Evolutionary conservation across 2,329 filamentous ascomycete genomes (phyloP).

Genomic region (Cordyceps cicadae): DNA sequence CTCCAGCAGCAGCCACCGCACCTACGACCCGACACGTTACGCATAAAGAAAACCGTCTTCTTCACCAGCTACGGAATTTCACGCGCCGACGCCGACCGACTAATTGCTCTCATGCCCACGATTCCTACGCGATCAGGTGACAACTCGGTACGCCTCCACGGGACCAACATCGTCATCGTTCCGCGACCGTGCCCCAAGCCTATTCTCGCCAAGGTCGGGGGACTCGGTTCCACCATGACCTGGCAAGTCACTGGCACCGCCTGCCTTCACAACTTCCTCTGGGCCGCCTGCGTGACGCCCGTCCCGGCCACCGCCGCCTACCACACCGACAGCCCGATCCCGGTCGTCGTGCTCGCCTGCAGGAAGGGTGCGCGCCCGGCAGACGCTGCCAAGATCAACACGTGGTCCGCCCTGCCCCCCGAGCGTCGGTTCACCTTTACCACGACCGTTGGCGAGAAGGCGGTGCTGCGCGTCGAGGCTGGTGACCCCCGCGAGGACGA

Average conservation of each 20-base stretch:
- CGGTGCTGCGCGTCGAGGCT: conserved; percentile 70
- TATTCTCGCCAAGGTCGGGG: conserved; percentile 76
- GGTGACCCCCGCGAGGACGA: conserved; percentile 56
- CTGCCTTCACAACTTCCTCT: conserved; percentile 70
- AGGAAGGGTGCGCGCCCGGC: conserved; percentile 66
- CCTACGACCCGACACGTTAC: conserved; percentile 39
- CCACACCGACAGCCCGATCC: conserved; percentile 71
- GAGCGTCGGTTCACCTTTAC: conserved; percentile 71
- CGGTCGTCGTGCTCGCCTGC: conserved; percentile 75
- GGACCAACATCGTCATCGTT: conserved; percentile 85
- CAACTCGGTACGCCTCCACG: conserved; percentile 69
- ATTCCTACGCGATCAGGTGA: conserved; percentile 44
- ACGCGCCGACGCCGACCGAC: conserved; percentile 59
- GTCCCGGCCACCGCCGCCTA: conserved; percentile 57
- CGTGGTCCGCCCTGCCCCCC: conserved; percentile 69
- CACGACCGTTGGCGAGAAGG: conserved; percentile 78
- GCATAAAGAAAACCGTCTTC: conserved; percentile 79
- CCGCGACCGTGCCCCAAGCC: conserved; percentile 63
- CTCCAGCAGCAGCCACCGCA: conserved; percentile 26
- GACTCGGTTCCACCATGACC: conserved; percentile 70
- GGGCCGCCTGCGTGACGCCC: conserved; percentile 75
- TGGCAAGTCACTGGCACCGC: conserved; percentile 79
- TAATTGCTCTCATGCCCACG: conserved; percentile 62
- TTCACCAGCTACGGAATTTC: conserved; percentile 88
- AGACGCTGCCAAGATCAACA: conserved; percentile 72